Base-by-base conservation (phyloP, 208 protist species). In the Wallacemonas sp. region DNA sequence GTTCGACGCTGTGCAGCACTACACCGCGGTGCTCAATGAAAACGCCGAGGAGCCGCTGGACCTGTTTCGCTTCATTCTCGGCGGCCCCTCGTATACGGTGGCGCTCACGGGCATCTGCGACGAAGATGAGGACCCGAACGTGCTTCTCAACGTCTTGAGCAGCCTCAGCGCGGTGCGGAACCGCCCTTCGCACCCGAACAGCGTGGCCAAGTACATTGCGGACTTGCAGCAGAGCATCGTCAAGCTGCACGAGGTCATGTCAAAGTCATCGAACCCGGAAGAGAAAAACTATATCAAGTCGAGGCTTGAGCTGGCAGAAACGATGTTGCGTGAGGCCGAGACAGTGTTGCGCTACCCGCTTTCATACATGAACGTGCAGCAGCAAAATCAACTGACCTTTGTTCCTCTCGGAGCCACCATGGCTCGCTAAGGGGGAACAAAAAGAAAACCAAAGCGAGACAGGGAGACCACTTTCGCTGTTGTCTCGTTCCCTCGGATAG, bases 1-100 rank as follows among this genome's bases (percentile, higher is more conserved):
- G 22, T 93, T 93, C 26, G 84, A 91, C 62, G 74, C 75, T 0
- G 80, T 93, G 23, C 81, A 89, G 38, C 84, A 91, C 68, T 93
- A 90, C 74, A 65, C 66, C 26, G 67, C 61, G 8, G 74, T 86
- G 48, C 70, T 91, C 31, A 65, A 69, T 28, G 68, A 76, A 20
- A 66, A 73, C 46, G 49, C 77, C 1, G 45, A 57, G 8, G 84
- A 93, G 44, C 87, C 82, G 50, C 77, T 86, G 25, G 77, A 83
- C 28, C 64, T 93, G 28, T 91, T 93, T 61, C 75, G 75, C 25
- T 70, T 76, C 57, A 70, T 86, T 36, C 73, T 91, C 59, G 75
- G 70, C 44, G 87, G 77, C 7, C 65, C 75, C 25, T 79, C 74
- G 54, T 74, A 79, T 65, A 81, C 87, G 0, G 65, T 93, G 18